phyloP scores from a whole-genome alignment of 768 basidiomycete genomes.

The Lentinus brumalis region DNA sequence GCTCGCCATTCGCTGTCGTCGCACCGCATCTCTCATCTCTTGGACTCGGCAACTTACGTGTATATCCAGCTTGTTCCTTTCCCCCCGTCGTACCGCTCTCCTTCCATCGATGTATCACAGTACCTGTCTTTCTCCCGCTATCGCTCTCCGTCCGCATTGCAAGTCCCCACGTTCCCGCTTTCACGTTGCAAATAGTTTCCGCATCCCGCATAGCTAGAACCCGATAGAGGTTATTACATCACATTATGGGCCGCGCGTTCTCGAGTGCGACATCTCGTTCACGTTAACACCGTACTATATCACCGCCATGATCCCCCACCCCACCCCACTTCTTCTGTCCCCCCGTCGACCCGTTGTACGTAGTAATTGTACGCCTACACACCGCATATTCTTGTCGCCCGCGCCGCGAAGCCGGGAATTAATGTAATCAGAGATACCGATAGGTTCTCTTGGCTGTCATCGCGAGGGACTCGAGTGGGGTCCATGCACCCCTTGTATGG shows the following conservation, averaged over 20 bases:
- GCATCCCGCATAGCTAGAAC: constrained; percentile 18
- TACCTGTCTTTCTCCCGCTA: neutral
- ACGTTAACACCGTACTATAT: constrained; percentile 19
- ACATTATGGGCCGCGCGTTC: constrained; percentile 10
- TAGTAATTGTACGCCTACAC: constrained; percentile 20
- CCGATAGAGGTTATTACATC: constrained; percentile 20
- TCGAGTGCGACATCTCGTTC: neutral
- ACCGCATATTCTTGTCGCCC: constrained; percentile 8
- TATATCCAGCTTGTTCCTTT: constrained; percentile 7
- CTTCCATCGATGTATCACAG: constrained; percentile 19
- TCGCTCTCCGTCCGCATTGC: neutral
- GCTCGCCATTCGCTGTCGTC: constrained; percentile 13
- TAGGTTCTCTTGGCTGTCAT: constrained; percentile 17
- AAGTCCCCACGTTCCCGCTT: neutral
- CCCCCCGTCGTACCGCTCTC: constrained; percentile 3
- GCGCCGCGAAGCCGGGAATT: constrained; percentile 9
- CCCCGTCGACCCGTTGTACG: constrained; percentile 5
- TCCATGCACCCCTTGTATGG: neutral
- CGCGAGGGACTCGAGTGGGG: constrained; percentile 1
- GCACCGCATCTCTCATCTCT: neutral
- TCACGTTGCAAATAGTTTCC: constrained; percentile 13
- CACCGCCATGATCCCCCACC: neutral
- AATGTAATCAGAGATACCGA: constrained; percentile 12
- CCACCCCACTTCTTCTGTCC: neutral
- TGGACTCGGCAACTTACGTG: constrained; percentile 21